phyloP scores from a whole-genome alignment of 2,329 filamentous ascomycete species.

The Ophiostoma tasmaniense region DNA sequence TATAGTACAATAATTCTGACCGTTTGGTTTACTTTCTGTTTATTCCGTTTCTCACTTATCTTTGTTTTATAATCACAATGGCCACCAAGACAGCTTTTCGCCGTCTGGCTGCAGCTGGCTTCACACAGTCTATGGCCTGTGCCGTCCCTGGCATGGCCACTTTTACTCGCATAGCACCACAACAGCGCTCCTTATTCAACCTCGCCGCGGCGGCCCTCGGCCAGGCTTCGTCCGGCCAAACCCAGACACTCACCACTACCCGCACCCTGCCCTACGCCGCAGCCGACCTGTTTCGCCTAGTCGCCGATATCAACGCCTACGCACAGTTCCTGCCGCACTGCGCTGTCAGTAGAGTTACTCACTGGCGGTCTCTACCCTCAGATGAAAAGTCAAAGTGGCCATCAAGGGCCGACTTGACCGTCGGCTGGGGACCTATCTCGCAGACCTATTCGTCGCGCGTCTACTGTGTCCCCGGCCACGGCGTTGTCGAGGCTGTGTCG shows the following conservation, averaged over 20 bases:
- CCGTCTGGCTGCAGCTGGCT: background rate
- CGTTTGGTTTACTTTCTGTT: background rate
- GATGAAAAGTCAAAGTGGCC: slow-evolving; percentile 45
- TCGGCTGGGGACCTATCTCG: slow-evolving; percentile 76
- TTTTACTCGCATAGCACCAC: too few relatives aligned
- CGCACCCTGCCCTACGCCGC: slow-evolving; percentile 70
- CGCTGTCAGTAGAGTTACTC: slow-evolving; percentile 63
- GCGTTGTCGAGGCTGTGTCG: slow-evolving; percentile 68
- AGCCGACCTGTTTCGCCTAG: slow-evolving; percentile 66
- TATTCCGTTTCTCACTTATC: background rate
- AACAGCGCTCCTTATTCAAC: slow-evolving; percentile 26
- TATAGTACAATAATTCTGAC: background rate
- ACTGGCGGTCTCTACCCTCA: slow-evolving; percentile 42
- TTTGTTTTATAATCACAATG: background rate
- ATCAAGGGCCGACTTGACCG: slow-evolving; percentile 65
- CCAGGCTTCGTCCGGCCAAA: slow-evolving; percentile 18
- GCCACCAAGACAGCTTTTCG: background rate
- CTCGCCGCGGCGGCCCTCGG: slow-evolving; percentile 18
- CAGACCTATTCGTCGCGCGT: slow-evolving; percentile 77
- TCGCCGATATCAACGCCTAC: slow-evolving; percentile 84
- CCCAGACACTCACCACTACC: slow-evolving; percentile 61
- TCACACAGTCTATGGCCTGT: background rate
- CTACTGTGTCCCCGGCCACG: slow-evolving; percentile 57
- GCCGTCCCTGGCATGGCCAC: background rate
- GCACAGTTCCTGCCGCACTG: slow-evolving; percentile 87